Evolutionary conservation across 345 rosid genomes (phyloP), one percentile per base, ranked within the genome.

Genomic region (Aurinia saxatilis): DNA sequence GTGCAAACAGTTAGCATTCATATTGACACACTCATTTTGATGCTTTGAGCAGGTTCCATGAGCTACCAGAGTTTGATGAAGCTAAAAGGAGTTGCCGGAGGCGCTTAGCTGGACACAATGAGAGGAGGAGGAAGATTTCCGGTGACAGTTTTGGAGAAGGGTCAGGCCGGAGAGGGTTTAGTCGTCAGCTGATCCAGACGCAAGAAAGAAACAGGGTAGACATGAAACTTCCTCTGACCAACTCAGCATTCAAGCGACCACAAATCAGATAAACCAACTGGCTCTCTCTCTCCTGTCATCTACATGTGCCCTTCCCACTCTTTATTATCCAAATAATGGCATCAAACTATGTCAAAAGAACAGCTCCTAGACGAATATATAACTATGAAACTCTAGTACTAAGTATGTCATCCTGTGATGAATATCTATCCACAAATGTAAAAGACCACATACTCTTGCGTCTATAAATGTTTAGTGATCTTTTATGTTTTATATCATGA

Each of bases 241-340:
- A 55, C 60, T 16, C 77, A 51, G 25, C 77, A 25, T 35, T 73
- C 46, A 73, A 67, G 60, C 65, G 73, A 61, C 29, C 73, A 48
- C 51, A 70, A 45, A 33, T 83, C 72, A 75, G 84, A 83, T 87
- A 44, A 81, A 75, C 35, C 17, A 34, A 10, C 21, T 37, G 53
- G 95, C 88, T 87, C 85, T 60, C 95, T 87, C 92, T 90, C 95
- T 84, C 85, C 95, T 87, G 92, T 90, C 92, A 79, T 33, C 75
- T 63, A 41, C 36, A 25, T 71, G n/a, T 55, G 65, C 45, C 41
- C 45, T 50, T 17, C 56, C 60, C 57, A 55, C 37, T 33, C 42
- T 47, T 48, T 9, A 21, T 18, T 42, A 35, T 64, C 49, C 18
- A 50, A 57, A 50, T 56, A 63, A 63, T 63, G 59, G 40, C 49